Evolutionary conservation across 108 stramenopile species (phyloP).

Genomic region (Pseudonitzschia delicatissima): DNA sequence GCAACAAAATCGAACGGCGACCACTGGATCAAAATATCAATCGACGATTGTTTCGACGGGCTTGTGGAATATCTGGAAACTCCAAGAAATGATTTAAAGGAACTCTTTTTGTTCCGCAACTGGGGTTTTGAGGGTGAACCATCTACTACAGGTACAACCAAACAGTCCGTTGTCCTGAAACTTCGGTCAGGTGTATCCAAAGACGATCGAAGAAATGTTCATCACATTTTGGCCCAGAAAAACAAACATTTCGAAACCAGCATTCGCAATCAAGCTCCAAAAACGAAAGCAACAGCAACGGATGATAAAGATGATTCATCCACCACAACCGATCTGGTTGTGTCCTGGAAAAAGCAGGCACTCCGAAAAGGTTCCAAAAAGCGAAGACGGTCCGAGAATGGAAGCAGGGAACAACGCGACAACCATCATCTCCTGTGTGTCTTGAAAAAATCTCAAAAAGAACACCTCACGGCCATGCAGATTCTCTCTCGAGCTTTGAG

Average conservation of each 20-base stretch:
- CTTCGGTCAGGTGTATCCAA: slow-evolving; percentile 50
- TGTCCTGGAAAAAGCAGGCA: slow-evolving; percentile 22
- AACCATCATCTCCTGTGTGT: slow-evolving; percentile 51
- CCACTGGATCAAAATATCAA: slow-evolving; percentile 39
- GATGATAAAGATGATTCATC: neutral
- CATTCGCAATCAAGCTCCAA: slow-evolving; percentile 28
- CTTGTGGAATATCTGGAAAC: slow-evolving; percentile 43
- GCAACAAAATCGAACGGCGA: slow-evolving; percentile 3
- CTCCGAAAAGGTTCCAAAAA: slow-evolving; percentile 18
- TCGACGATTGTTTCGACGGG: slow-evolving; percentile 55
- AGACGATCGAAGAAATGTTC: slow-evolving; percentile 50
- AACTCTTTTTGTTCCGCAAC: slow-evolving; percentile 23
- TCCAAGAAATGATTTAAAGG: slow-evolving; percentile 29
- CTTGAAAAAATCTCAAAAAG: slow-evolving; percentile 63
- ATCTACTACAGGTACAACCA: neutral
- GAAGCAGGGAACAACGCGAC: neutral
- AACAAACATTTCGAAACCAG: slow-evolving; percentile 60
- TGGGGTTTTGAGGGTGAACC: slow-evolving; percentile 11
- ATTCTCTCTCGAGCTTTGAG: slow-evolving; percentile 38
- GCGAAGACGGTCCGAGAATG: slow-evolving; percentile 27
- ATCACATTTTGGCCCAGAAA: slow-evolving; percentile 37
- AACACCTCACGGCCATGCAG: slow-evolving; percentile 66
- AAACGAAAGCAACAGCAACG: neutral
- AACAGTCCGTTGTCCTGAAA: slow-evolving; percentile 21
- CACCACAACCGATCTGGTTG: slow-evolving; percentile 41